Evolutionary conservation across 169 alveolate species (phyloP).

Genomic region (Plasmodium berghei): DNA sequence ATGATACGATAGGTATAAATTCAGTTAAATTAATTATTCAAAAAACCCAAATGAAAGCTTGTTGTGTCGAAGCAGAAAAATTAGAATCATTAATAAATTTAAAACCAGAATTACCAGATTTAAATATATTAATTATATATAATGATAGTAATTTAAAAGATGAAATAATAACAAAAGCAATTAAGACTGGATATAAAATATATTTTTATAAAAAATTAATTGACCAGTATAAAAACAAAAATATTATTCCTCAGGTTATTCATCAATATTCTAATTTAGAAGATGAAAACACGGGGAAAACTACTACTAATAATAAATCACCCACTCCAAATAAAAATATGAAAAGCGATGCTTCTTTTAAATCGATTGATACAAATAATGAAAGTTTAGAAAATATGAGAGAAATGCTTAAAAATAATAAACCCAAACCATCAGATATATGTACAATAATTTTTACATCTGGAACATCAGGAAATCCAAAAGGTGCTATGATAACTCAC

Average conservation of each 20-base stretch:
- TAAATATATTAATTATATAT: conserved; percentile 76
- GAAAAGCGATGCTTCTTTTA: neutral
- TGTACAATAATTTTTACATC: conserved; percentile 73
- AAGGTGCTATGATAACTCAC: conserved; percentile 95
- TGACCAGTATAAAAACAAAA: conserved; percentile 55
- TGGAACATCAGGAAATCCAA: conserved; percentile 97
- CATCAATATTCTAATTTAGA: neutral
- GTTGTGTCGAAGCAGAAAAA: conserved; percentile 84
- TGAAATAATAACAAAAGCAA: conserved; percentile 34
- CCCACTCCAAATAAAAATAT: neutral
- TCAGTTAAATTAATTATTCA: conserved; percentile 65
- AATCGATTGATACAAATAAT: conserved; percentile 1
- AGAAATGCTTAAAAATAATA: conserved; percentile 16
- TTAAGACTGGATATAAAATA: conserved; percentile 45
- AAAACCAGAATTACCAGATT: conserved; percentile 37
- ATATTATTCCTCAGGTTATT: conserved; percentile 34
- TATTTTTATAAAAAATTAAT: conserved; percentile 67
- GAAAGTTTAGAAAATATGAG: conserved; percentile 8
- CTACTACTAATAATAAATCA: neutral
- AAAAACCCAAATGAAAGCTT: conserved; percentile 74
- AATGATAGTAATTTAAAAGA: conserved; percentile 75
- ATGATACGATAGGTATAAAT: conserved; percentile 84
- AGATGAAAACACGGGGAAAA: conserved; percentile 2
- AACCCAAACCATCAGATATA: conserved; percentile 11
- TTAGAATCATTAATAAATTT: conserved; percentile 61